These are phyloP conservation scores for Alternaria incomplexa DNA, from an alignment of 2,329 filamentous ascomycete genomes.

Conservation along the genomic window DNA sequence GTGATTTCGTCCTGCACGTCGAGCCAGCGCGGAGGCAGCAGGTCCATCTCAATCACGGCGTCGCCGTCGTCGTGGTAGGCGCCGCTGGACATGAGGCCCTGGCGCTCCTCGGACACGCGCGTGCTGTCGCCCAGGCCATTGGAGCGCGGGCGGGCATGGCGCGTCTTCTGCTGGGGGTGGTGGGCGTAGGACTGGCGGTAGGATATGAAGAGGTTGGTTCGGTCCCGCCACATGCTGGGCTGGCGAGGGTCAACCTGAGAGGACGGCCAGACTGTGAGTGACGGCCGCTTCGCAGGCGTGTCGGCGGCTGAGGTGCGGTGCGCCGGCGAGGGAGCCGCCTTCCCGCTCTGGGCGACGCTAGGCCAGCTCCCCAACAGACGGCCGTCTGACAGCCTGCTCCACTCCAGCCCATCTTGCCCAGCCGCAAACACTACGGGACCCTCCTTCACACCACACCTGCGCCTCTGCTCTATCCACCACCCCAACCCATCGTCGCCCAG, in stretches of 20 bases:
- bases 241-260: constrained; percentile 25
- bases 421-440: constrained; percentile 34
- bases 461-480: constrained; percentile 17
- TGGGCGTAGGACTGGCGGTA: constrained; percentile 98
- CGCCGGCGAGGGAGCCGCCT: constrained; percentile 7
- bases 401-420: constrained; percentile 31
- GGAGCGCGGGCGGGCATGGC: constrained; percentile 60
- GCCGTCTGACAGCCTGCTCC: constrained; percentile 30
- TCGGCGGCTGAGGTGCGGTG: constrained; percentile 4
- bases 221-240: constrained; percentile 90
- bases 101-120: constrained; percentile 66
- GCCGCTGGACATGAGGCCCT: constrained; percentile 82
- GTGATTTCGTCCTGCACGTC: constrained; percentile 94
- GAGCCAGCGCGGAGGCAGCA: constrained; percentile 92
- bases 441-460: constrained; percentile 25
- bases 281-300: constrained; percentile 2
- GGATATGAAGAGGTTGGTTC: constrained; percentile 98
- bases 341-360: constrained; percentile 19
- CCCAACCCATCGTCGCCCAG: neutral
- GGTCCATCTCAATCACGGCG: constrained; percentile 96
- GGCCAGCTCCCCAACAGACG: constrained; percentile 22
- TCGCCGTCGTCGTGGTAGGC: constrained; percentile 87
- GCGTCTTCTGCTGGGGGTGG: constrained; percentile 86
- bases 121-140: constrained; percentile 58
- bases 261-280: neutral